phyloP scores from a whole-genome alignment of 2,329 filamentous ascomycete genomes.

The Trichoderma brevicompactum region DNA sequence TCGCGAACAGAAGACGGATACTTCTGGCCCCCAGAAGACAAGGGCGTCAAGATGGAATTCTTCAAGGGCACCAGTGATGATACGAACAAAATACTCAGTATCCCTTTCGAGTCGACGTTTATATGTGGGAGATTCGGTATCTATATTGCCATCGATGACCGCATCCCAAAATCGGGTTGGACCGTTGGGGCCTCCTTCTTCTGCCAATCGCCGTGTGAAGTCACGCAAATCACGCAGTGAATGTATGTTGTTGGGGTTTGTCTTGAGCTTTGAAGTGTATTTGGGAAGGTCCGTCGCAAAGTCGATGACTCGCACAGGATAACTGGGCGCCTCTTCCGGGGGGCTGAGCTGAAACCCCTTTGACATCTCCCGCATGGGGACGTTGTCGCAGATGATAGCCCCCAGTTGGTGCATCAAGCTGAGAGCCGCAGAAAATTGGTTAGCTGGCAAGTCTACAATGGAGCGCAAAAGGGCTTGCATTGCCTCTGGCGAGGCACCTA shows the following conservation, averaged over 20 bases:
- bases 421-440: conserved; percentile 58
- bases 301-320: conserved; percentile 52
- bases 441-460: conserved; percentile 38
- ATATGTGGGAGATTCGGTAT: conserved; percentile 45
- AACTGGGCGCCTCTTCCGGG: neutral
- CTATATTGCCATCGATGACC: conserved; percentile 55
- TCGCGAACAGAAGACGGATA: conserved; percentile 55
- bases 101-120: conserved; percentile 56
- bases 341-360: no score
- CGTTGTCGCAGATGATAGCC: conserved; percentile 60
- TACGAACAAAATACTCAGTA: no score
- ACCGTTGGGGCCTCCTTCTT: conserved; percentile 61
- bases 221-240: conserved; percentile 54
- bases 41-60: conserved; percentile 64
- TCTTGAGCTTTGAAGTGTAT: conserved; percentile 60
- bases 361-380: no score
- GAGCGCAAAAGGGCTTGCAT: no score
- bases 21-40: conserved; percentile 59
- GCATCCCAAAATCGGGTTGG: conserved; percentile 62
- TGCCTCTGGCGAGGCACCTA: conserved; percentile 67
- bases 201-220: conserved; percentile 58
- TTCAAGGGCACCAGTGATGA: conserved; percentile 62
- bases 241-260: conserved; percentile 62
- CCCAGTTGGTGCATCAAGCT: conserved; percentile 55
- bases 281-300: conserved; percentile 57